A percentile compares a stretch with the other conserved stretches of the same genome.
Conservation (phyloP, 371 early-diverging fungal genomes). For the Pancytospora philotis region DNA sequence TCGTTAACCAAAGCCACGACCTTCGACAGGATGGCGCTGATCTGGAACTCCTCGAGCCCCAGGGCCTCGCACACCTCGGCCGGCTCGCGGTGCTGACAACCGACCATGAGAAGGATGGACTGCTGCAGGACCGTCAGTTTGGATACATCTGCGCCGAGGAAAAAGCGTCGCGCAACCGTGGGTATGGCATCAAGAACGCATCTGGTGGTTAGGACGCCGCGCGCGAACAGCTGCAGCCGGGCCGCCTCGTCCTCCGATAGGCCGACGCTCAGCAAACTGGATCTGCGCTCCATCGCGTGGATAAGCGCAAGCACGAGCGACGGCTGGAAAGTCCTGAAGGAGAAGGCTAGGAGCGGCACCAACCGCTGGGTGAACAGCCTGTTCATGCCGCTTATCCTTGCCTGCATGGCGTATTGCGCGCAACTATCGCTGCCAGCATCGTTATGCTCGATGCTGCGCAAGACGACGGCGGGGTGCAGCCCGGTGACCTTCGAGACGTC, state of each 20-base stretch:
- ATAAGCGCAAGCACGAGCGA: background rate
- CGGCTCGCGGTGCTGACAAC: background rate
- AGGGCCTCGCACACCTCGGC: background rate
- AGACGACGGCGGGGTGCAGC: constrained; percentile 87
- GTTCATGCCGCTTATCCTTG: no score
- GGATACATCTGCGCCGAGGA: background rate
- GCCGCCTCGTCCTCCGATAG: background rate
- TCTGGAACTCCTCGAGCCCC: background rate
- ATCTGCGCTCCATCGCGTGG: background rate
- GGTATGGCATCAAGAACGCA: background rate
- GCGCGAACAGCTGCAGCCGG: background rate
- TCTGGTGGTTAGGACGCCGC: background rate
- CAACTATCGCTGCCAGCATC: no score
- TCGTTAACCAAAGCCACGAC: no score
- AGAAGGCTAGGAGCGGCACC: background rate
- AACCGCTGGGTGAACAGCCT: background rate
- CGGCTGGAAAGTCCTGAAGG: background rate
- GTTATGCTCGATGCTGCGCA: no score
- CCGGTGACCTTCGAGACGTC: constrained; percentile 89
- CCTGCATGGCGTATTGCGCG: no score
- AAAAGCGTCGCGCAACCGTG: background rate
- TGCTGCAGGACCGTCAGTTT: background rate
- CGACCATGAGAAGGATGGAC: background rate
- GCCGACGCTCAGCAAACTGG: background rate
- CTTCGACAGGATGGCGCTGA: no score